Conservation (phyloP, 306 rosid genomes). For the Vigna angularis region DNA sequence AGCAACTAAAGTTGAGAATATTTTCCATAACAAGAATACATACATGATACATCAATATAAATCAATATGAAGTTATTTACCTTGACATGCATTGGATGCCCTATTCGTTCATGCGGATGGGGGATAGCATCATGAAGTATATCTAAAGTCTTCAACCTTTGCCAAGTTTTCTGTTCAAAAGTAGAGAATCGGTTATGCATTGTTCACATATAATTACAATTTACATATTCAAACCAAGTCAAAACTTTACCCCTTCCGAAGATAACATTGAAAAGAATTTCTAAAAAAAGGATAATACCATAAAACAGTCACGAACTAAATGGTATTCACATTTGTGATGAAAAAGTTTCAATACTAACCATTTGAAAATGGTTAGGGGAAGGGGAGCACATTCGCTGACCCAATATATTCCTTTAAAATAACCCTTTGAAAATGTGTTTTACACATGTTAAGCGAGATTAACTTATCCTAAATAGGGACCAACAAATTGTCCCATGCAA, state of each 20-base stretch:
- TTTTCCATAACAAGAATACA: slow-evolving; percentile 31
- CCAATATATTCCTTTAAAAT: slow-evolving; percentile 5
- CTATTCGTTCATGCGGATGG: slow-evolving; percentile 66
- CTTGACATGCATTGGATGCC: slow-evolving; percentile 86
- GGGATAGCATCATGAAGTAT: slow-evolving; percentile 80
- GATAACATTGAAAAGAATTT: slow-evolving; percentile 5
- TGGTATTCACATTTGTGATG: background rate
- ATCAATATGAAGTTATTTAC: slow-evolving; percentile 47
- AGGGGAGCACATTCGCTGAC: background rate
- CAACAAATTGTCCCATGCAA: background rate
- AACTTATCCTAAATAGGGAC: slow-evolving; percentile 17
- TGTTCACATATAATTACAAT: background rate
- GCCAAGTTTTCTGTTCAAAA: slow-evolving; percentile 75
- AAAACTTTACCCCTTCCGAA: slow-evolving; percentile 21
- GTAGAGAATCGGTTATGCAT: slow-evolving; percentile 39
- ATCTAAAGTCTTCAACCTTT: slow-evolving; percentile 64
- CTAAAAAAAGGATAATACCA: slow-evolving; percentile 8
- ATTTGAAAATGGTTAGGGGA: background rate
- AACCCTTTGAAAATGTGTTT: slow-evolving; percentile 18
- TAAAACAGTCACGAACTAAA: background rate
- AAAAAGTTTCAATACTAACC: background rate
- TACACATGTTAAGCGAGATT: slow-evolving; percentile 5
- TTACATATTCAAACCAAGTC: slow-evolving; percentile 3
- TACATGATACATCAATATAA: slow-evolving; percentile 7
- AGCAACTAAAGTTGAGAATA: slow-evolving; percentile 8